Percentiles rank a stretch among this genome's conserved stretches.
These are phyloP conservation scores for Fraxinus sp. DNA, from an alignment of 305 asterid species.

Conservation along the genomic window DNA sequence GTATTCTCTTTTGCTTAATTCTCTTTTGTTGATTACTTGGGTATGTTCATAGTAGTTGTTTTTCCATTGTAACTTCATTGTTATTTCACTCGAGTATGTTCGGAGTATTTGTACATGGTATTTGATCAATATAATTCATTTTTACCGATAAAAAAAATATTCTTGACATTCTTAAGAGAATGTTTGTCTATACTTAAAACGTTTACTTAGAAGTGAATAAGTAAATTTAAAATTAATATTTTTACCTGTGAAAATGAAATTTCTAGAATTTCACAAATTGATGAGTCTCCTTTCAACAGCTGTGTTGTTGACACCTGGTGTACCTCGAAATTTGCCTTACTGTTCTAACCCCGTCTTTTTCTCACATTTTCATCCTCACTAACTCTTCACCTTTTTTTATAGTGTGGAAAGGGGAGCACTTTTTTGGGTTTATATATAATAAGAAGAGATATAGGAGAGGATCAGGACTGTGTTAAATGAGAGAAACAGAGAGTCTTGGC, in stretches of 20 bases:
- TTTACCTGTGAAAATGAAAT: not conserved
- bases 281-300: constrained; percentile 15
- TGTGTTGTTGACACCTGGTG: constrained; percentile 27
- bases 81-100: too few relatives aligned
- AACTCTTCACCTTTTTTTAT: not conserved
- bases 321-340: not conserved
- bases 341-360: not conserved
- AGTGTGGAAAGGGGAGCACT: constrained; percentile 6
- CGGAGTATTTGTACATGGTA: too few relatives aligned
- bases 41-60: too few relatives aligned
- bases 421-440: constrained; percentile 26
- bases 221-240: too few relatives aligned
- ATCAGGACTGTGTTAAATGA: constrained; percentile 27
- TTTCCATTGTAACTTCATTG: too few relatives aligned
- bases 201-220: too few relatives aligned
- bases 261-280: constrained; percentile 18
- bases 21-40: too few relatives aligned
- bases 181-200: not conserved
- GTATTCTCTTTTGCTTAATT: too few relatives aligned
- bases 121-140: too few relatives aligned
- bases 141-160: too few relatives aligned
- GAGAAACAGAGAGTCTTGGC: constrained; percentile 48
- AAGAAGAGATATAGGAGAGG: not conserved
- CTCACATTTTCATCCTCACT: not conserved
- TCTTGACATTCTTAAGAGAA: not conserved